A percentile compares a stretch with the other conserved stretches of the same genome.
These are phyloP conservation scores for Coemansia guatemalensis DNA, from an alignment of 192 early-diverging fungal species.

Conservation along the genomic window DNA sequence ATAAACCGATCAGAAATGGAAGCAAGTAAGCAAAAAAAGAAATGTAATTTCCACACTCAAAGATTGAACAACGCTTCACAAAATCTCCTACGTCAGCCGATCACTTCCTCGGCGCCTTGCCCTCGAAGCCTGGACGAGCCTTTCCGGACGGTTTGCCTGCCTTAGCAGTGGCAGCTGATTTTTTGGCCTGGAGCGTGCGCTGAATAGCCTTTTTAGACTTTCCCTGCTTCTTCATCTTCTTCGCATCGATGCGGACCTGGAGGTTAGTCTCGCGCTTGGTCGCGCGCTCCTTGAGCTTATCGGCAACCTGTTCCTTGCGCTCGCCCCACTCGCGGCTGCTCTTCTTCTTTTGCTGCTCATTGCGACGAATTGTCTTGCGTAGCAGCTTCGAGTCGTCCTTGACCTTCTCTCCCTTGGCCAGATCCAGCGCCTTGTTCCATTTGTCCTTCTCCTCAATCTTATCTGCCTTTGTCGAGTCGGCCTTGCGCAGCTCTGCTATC, in stretches of 20 bases:
- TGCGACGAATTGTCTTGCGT: conserved; percentile 88
- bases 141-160: not conserved
- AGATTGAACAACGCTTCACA: not conserved
- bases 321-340: conserved; percentile 81
- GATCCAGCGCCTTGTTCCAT: conserved; percentile 78
- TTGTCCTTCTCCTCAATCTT: conserved; percentile 70
- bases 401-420: conserved; percentile 87
- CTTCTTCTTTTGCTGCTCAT: conserved; percentile 82
- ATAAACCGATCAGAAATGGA: conserved; percentile 5
- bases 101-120: conserved; percentile 32
- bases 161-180: conserved; percentile 9
- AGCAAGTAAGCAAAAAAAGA: not conserved
- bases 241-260: conserved; percentile 73
- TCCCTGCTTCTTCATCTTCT: conserved; percentile 70
- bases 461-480: conserved; percentile 63
- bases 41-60: not conserved
- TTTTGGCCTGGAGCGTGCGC: conserved; percentile 34
- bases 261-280: conserved; percentile 87
- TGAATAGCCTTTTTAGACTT: conserved; percentile 65
- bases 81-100: conserved; percentile 1
- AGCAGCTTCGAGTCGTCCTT: conserved; percentile 89
- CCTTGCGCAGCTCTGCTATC: conserved; percentile 66
- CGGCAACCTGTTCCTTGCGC: conserved; percentile 64
- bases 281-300: conserved; percentile 64
- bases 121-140: conserved; percentile 52